Evolutionary conservation across 2,329 filamentous ascomycete species (phyloP), one percentile per base, ranked within the genome.

Genomic region (Hypoxylon sp.): DNA sequence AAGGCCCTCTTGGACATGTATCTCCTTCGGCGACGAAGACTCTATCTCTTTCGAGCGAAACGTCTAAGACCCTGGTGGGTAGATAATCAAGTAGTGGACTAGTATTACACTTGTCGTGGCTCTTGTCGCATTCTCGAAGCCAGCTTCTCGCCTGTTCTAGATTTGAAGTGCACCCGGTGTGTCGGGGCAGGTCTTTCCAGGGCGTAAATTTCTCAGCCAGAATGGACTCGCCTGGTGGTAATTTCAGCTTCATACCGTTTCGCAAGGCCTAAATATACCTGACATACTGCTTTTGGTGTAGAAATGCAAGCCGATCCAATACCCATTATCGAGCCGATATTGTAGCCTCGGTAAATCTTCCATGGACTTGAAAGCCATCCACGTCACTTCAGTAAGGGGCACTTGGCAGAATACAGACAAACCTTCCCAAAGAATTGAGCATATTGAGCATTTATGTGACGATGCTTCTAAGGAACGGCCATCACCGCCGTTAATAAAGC

Each of bases 391-490:
- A 21, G 2, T 7, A 34, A n/a, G 52, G 4, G 10, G 0, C 2
- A 5, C 10, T 34, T 23, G 41, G 25, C 53, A 57, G 41, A 57
- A 57, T 23, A 3, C 25, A 48, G 7, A 48, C 11, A 57, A 28
- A 9, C 41, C 53, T 36, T 57, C 53, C 53, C 53, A 57, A 30
- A 57, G 53, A 48, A 57, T 57, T 7, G 53, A 57, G n/a, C 53
- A 57, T 36, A 46, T 9, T 13, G 36, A 23, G 14, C 53, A 57
- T 3, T 14, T 14, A 9, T 36, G n/a, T 11, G 53, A 46, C n/a
- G 53, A 46, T 36, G 23, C 41, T 57, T 57, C 41, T 10, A 57
- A 25, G 7, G n/a, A 17, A 13, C 7, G 41, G 4, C 53, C 53
- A n/a, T 7, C 2, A 4, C 25, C 53, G 4, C 53, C 41, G 2